A percentile compares a stretch with the other conserved stretches of the same genome.
Conservation (phyloP, 2,329 filamentous ascomycete species). For the Alternaria sp. region DNA sequence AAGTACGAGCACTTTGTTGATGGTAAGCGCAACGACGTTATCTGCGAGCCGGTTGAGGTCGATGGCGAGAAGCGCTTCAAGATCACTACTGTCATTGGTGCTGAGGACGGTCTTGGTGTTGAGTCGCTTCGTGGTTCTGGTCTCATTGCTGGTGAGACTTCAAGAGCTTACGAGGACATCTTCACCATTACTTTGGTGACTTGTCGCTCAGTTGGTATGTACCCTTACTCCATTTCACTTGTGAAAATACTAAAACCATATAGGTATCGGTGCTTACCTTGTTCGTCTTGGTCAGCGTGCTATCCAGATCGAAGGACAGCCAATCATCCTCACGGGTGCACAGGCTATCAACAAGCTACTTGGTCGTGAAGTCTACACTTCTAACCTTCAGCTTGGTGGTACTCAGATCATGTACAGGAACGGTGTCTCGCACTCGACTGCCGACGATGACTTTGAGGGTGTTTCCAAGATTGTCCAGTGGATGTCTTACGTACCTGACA, state of each 20-base stretch:
- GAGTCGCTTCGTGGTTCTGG: constrained; percentile 97
- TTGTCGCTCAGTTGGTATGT: constrained; percentile 89
- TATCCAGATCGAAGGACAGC: constrained; percentile 98
- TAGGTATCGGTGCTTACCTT: constrained; percentile 95
- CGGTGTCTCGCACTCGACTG: constrained; percentile 98
- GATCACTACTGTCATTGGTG: constrained; percentile 91
- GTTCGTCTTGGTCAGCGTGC: constrained; percentile 98
- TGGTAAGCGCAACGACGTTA: constrained; percentile 75
- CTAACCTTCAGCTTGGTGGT: constrained; percentile 97
- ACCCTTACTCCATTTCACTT: neutral
- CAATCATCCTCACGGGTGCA: constrained; percentile 97
- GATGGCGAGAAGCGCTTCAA: constrained; percentile 90
- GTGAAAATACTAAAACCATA: constrained; percentile 44
- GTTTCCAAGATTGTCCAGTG: constrained; percentile 97
- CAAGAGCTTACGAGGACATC: constrained; percentile 96
- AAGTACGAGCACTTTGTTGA: constrained; percentile 88
- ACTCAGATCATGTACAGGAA: constrained; percentile 99
- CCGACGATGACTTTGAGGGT: constrained; percentile 96
- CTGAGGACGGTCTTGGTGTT: constrained; percentile 95
- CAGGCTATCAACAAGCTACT: constrained; percentile 98
- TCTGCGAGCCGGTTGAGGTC: constrained; percentile 87
- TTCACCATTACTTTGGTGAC: constrained; percentile 98
- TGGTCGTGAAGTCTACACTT: constrained; percentile 97
- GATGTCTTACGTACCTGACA: constrained; percentile 97
- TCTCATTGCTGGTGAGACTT: constrained; percentile 97